A percentile compares a stretch with the other conserved stretches of the same genome.
These are phyloP conservation scores for Cladosporium sp. DNA, from an alignment of 2,329 filamentous ascomycete species.

Conservation along the genomic window DNA sequence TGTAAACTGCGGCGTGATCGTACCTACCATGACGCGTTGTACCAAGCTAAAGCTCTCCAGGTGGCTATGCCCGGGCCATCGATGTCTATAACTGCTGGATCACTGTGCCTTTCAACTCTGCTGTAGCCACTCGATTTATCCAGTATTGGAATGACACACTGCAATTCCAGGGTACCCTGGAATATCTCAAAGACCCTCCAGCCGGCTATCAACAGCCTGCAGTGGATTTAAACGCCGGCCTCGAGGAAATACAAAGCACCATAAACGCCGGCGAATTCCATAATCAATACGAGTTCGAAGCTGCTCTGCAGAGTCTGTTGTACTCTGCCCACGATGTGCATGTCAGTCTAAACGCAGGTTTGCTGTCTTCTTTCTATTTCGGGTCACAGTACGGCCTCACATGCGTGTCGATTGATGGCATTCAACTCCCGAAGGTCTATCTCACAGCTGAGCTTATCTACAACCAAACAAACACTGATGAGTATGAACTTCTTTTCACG, in stretches of 20 bases:
- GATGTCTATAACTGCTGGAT: conserved; percentile 42
- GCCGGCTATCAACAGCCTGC: conserved; percentile 38
- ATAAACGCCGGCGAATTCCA: conserved; percentile 34
- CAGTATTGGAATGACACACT: conserved; percentile 45
- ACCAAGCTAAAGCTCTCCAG: background rate
- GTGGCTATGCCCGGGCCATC: conserved; percentile 7
- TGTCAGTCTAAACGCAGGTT: conserved; percentile 33
- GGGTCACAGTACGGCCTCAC: background rate
- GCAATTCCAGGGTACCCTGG: conserved; percentile 41
- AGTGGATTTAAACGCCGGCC: conserved; percentile 37
- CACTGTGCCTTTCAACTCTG: conserved; percentile 44
- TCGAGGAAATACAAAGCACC: conserved; percentile 10
- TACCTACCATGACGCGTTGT: too few species aligned
- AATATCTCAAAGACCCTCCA: conserved; percentile 40
- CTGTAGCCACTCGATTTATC: conserved; percentile 42
- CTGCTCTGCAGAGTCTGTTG: conserved; percentile 37
- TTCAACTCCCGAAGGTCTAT: background rate
- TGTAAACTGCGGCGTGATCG: too few species aligned
- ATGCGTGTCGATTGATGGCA: background rate
- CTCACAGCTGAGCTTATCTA: background rate
- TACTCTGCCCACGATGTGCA: conserved; percentile 41
- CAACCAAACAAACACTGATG: conserved; percentile 26
- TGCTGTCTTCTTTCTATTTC: conserved; percentile 20
- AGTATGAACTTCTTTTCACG: background rate
- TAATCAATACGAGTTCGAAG: conserved; percentile 43